These are phyloP conservation scores for Pichia kudriavzevii DNA, from an alignment of 1,139 yeast genomes.

Conservation along the genomic window DNA sequence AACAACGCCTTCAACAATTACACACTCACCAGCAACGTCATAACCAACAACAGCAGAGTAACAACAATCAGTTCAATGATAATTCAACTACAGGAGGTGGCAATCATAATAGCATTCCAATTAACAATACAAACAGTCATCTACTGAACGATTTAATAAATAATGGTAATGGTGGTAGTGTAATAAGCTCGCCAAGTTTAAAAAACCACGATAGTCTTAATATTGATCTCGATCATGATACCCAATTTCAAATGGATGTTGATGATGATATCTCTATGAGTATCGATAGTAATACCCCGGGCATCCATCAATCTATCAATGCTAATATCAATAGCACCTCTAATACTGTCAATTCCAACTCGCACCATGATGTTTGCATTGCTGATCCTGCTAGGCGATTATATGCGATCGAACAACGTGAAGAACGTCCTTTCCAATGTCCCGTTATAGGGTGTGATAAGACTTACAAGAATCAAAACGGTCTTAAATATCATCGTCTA, in stretches of 20 bases:
- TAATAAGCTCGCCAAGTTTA: neutral
- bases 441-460: constrained; percentile 98
- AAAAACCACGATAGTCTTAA: constrained; percentile 2
- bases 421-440: constrained; percentile 92
- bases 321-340: too few relatives aligned
- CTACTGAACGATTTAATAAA: neutral
- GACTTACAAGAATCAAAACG: constrained; percentile 95
- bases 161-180: too few relatives aligned
- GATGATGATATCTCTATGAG: constrained; percentile 18
- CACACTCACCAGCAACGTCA: constrained; percentile 15
- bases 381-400: constrained; percentile 93
- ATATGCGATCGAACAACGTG: constrained; percentile 86
- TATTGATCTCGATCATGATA: constrained; percentile 16
- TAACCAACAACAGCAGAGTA: constrained; percentile 12
- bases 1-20: constrained; percentile 8
- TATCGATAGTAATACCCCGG: too few relatives aligned
- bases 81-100: constrained; percentile 8
- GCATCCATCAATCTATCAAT: too few relatives aligned
- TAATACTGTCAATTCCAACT: neutral
- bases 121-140: neutral
- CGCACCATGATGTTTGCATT: constrained; percentile 41
- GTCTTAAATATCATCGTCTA: constrained; percentile 86
- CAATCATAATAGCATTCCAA: constrained; percentile 7
- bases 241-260: constrained; percentile 27
- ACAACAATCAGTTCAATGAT: constrained; percentile 7